Percentiles rank a stretch among this genome's conserved stretches.
Evolutionary conservation across 805 yeast species (phyloP).

Genomic region (Yamadazyma olivae): DNA sequence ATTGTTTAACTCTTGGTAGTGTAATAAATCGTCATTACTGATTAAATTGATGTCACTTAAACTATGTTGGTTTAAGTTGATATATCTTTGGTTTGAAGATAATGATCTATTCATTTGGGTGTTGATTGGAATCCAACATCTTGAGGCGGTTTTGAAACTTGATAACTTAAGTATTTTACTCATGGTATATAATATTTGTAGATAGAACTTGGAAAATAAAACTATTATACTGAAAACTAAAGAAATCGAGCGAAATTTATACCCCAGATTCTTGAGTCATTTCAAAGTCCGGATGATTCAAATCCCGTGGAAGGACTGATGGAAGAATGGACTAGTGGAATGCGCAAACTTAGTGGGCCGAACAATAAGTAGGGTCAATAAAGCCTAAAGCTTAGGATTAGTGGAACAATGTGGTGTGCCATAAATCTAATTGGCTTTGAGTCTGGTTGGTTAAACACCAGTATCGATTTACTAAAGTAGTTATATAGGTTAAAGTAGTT

Average conservation of each 20-base stretch:
- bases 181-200: neutral
- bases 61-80: slow-evolving; percentile 29
- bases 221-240: neutral
- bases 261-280: slow-evolving; percentile 8
- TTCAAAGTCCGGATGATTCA: too few relatives aligned
- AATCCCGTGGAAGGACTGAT: too few relatives aligned
- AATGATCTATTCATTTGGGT: slow-evolving; percentile 21
- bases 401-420: too few relatives aligned
- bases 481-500: too few relatives aligned
- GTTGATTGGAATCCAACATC: slow-evolving; percentile 38
- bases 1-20: slow-evolving; percentile 7
- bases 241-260: slow-evolving; percentile 1
- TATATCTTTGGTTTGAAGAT: slow-evolving; percentile 33
- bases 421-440: too few relatives aligned
- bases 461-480: too few relatives aligned
- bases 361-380: too few relatives aligned
- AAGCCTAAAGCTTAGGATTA: too few relatives aligned
- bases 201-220: too few relatives aligned
- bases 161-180: slow-evolving; percentile 29
- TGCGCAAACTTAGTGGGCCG: too few relatives aligned
- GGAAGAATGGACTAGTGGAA: too few relatives aligned
- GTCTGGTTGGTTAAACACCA: too few relatives aligned
- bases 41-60: slow-evolving; percentile 28
- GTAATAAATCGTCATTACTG: slow-evolving; percentile 31
- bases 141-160: slow-evolving; percentile 38